Conservation (phyloP, 1,284 basidiomycete genomes). For the Ceratobasidium sp. region DNA sequence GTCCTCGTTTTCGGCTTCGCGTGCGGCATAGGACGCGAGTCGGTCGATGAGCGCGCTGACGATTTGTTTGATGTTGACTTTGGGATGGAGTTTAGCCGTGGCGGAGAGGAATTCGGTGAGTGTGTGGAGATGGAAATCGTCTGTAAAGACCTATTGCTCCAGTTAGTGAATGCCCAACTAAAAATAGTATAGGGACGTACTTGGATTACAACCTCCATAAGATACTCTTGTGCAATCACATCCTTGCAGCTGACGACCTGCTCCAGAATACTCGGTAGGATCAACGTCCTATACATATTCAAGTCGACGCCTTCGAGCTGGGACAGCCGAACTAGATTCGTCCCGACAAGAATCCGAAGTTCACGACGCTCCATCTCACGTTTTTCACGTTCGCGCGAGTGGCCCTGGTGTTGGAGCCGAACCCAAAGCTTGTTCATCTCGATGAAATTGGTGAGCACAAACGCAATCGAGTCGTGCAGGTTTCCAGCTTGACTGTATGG, state of each 20-base stretch:
- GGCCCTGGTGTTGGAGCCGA: conserved; percentile 93
- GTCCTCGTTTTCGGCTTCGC: conserved; percentile 93
- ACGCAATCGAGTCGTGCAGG: conserved; percentile 91
- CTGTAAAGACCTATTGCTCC: conserved; percentile 83
- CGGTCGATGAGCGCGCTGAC: conserved; percentile 96
- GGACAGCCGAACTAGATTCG: conserved; percentile 91
- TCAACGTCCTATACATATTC: conserved; percentile 85
- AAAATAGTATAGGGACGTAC: conserved; percentile 59
- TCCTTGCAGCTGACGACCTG: conserved; percentile 98
- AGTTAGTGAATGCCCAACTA: conserved; percentile 4
- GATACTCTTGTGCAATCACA: conserved; percentile 95
- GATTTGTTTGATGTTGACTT: conserved; percentile 97
- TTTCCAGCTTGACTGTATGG: conserved; percentile 80
- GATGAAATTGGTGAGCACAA: conserved; percentile 96
- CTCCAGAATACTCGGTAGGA: conserved; percentile 90
- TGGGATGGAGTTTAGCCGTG: conserved; percentile 92
- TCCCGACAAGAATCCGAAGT: conserved; percentile 93
- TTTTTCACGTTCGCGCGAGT: conserved; percentile 94
- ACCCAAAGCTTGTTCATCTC: conserved; percentile 99
- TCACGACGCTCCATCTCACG: conserved; percentile 94
- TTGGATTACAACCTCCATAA: conserved; percentile 99
- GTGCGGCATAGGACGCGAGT: conserved; percentile 92
- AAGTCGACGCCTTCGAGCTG: conserved; percentile 95
- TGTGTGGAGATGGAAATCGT: conserved; percentile 95
- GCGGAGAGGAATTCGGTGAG: conserved; percentile 93